Evolutionary conservation across 1,284 basidiomycete genomes (phyloP).

Genomic region (Cryptococcus sp.): DNA sequence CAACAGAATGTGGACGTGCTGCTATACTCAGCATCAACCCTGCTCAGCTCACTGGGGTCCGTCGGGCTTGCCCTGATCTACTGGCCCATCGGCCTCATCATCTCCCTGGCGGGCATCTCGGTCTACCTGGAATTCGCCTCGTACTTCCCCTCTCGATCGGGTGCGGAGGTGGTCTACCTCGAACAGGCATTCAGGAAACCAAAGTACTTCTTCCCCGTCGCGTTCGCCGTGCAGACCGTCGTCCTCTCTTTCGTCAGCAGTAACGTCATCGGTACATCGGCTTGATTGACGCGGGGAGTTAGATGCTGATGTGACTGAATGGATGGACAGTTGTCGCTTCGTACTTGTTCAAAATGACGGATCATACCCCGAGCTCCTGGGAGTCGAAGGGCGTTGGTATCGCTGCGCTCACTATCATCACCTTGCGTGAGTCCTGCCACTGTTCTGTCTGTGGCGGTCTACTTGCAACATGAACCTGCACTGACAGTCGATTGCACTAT

Average conservation of each 20-base stretch:
- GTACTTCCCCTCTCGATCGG: constrained; percentile 34
- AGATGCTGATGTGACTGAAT: neutral
- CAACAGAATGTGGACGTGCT: neutral
- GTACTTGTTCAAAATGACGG: constrained; percentile 30
- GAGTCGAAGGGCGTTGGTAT: constrained; percentile 23
- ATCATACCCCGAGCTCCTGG: constrained; percentile 24
- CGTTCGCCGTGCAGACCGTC: constrained; percentile 33
- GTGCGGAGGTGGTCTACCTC: constrained; percentile 37
- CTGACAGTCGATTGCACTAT: no score
- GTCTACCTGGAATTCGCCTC: constrained; percentile 35
- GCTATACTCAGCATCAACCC: constrained; percentile 1
- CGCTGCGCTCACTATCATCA: constrained; percentile 19
- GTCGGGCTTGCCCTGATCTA: constrained; percentile 34
- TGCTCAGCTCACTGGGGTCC: constrained; percentile 21
- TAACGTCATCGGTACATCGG: constrained; percentile 34
- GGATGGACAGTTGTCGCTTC: constrained; percentile 15
- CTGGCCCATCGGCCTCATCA: constrained; percentile 36
- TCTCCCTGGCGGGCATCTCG: constrained; percentile 31
- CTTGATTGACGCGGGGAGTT: no score
- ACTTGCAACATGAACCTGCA: neutral
- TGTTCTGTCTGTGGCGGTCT: neutral
- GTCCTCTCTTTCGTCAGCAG: constrained; percentile 27
- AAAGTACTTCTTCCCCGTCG: constrained; percentile 32
- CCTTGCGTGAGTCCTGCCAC: constrained; percentile 13
- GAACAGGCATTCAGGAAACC: constrained; percentile 37